Evolutionary conservation across 2,329 filamentous ascomycete species (phyloP), one percentile per base, ranked within the genome.

Genomic region (Fusarium secorum): DNA sequence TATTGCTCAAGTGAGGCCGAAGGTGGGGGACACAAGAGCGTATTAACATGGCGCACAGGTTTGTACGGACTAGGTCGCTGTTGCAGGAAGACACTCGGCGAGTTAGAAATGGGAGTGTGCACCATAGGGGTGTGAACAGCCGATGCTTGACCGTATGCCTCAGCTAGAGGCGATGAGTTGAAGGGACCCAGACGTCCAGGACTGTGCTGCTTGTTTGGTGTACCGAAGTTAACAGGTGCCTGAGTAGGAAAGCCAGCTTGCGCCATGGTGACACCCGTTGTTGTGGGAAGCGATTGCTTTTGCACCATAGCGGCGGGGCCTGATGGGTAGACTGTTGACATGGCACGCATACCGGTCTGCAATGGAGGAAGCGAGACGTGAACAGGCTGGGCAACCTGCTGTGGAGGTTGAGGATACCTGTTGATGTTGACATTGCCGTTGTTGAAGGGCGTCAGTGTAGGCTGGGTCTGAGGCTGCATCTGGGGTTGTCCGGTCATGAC

Each of bases 31-130:
- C 96, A 94, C 33, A 98, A 85, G n/a, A 98, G 87, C 1, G 94
- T 97, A 74, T 96, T 94, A 64, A 98, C 93, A 66, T 93, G 89
- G 57, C 95, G 92, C 41, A 98, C 91, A 3, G 95, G 95, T 70
- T 94, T 93, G 81, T 98, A 98, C 6, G 96, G 96, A 60, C 95
- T 98, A 70, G 93, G 91, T 61, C 96, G 89, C 78, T 97, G 93
- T 76, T 93, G 92, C 39, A 98, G 85, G 81, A 97, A 97, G 76
- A 93, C 89, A 15, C 93, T 95, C 2, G 95, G 95, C 35, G 96
- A 98, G 70, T 96, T 88, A 35, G 93, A 91, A 46, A 89, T 88
- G 10, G 91, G 90, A 13, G 90, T 88, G 52, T 90, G 87, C 7
- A 74, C 74, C 41, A 81, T 77, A 4, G 91, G 90, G 13, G 90